Evolutionary conservation across 176 grass and related monocot species (phyloP).

Genomic region (Paspalum vaginatum): DNA sequence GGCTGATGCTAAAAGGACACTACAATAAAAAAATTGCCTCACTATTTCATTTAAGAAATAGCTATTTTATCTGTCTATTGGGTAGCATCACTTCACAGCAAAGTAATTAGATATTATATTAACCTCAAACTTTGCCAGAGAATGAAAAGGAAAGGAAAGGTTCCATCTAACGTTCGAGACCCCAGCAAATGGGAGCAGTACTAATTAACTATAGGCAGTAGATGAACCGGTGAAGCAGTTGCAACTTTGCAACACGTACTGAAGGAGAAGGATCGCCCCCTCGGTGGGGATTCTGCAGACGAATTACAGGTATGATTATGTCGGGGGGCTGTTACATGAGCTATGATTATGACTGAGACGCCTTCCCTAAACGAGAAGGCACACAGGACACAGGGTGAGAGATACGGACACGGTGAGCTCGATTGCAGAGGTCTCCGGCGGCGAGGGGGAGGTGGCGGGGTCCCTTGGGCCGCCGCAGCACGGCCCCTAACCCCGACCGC

Average conservation of each 20-base stretch:
- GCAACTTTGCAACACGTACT: not conserved
- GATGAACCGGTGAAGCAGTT: not conserved
- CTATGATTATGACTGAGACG: too few species aligned
- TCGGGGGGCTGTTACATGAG: not conserved
- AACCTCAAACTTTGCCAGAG: not conserved
- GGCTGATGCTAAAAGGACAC: not conserved
- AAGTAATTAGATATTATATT: not conserved
- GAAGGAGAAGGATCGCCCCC: too few species aligned
- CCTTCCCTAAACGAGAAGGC: too few species aligned
- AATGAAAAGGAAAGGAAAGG: not conserved
- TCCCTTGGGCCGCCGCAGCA: constrained; percentile 44
- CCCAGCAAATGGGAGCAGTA: not conserved
- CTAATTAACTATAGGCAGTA: not conserved
- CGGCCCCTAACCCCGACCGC: constrained; percentile 22
- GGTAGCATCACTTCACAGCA: not conserved
- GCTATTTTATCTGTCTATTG: not conserved
- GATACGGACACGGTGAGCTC: constrained; percentile 46
- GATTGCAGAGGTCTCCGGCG: constrained; percentile 53
- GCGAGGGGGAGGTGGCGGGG: constrained; percentile 36
- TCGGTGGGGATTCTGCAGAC: not conserved
- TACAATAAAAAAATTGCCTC: not conserved
- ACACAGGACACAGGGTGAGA: not conserved
- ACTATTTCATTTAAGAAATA: not conserved
- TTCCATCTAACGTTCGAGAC: not conserved
- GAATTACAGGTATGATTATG: not conserved